Evolutionary conservation across 2,329 filamentous ascomycete genomes (phyloP).

Genomic region (Botrytis deweyae): DNA sequence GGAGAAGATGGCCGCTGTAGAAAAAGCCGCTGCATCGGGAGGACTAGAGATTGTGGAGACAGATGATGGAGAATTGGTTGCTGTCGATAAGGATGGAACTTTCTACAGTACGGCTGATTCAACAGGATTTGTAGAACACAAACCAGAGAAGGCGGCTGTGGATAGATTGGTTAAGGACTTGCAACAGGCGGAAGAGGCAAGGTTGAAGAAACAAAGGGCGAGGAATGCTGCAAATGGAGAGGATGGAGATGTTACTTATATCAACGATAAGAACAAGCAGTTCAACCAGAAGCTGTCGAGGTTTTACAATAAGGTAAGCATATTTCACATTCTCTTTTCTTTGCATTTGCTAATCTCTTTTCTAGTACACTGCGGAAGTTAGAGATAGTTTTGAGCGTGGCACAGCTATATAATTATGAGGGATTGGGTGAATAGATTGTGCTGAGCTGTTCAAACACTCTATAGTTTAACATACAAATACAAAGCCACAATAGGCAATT

Average conservation of each 20-base stretch:
- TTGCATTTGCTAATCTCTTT: constrained; percentile 31
- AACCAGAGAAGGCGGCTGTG: constrained; percentile 81
- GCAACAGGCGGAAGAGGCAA: constrained; percentile 80
- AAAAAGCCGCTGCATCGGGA: constrained; percentile 79
- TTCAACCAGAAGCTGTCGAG: constrained; percentile 96
- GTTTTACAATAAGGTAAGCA: constrained; percentile 84
- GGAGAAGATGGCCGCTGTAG: constrained; percentile 81
- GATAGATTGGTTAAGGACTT: constrained; percentile 86
- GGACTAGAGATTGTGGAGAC: constrained; percentile 92
- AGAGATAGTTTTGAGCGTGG: constrained; percentile 96
- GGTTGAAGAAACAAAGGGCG: constrained; percentile 82
- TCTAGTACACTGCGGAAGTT: constrained; percentile 86
- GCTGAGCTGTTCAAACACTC: constrained; percentile 22
- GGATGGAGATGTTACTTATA: constrained; percentile 91
- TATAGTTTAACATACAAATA: constrained; percentile 25
- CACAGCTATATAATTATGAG: constrained; percentile 72
- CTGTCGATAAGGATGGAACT: constrained; percentile 84
- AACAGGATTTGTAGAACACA: constrained; percentile 77
- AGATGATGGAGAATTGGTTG: constrained; percentile 90
- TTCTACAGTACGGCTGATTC: constrained; percentile 90
- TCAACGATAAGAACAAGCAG: constrained; percentile 99
- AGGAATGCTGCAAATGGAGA: constrained; percentile 76
- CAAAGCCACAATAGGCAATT: constrained; percentile 28
- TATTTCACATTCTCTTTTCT: constrained; percentile 10
- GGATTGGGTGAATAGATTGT: constrained; percentile 16